Evolutionary conservation across 495 filamentous ascomycete genomes (phyloP).

Genomic region (Neurospora intermedia): DNA sequence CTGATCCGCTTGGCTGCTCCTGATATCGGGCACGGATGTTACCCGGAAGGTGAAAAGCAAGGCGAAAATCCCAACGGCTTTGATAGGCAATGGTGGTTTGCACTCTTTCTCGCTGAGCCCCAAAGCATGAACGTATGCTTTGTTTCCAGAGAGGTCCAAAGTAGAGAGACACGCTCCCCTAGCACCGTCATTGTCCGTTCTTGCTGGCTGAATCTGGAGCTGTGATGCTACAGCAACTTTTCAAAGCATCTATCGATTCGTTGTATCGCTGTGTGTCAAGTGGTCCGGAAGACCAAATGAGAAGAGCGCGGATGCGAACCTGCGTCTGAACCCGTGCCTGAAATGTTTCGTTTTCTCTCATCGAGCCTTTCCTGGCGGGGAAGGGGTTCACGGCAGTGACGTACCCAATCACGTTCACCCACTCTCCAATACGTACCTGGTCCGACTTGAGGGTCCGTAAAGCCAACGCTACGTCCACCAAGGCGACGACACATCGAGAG

Average conservation of each 20-base stretch:
- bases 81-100: background rate
- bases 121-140: background rate
- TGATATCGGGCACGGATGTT: background rate
- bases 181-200: background rate
- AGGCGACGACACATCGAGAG: conserved; percentile 27
- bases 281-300: conserved; percentile 55
- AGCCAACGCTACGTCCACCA: conserved; percentile 62
- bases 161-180: background rate
- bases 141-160: background rate
- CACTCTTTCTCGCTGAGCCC: background rate
- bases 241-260: conserved; percentile 19
- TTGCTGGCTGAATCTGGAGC: background rate
- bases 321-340: conserved; percentile 2
- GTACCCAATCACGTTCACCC: conserved; percentile 88
- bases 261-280: conserved; percentile 58
- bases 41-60: background rate
- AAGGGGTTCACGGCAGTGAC: conserved; percentile 31
- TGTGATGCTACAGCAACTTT: background rate
- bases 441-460: conserved; percentile 52
- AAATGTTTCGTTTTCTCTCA: background rate
- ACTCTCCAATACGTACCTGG: conserved; percentile 65
- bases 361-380: conserved; percentile 3
- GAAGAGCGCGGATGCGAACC: conserved; percentile 49
- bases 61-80: background rate
- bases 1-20: background rate